Conservation (phyloP, 768 basidiomycete species). For the Gloeostereum incarnatum region DNA sequence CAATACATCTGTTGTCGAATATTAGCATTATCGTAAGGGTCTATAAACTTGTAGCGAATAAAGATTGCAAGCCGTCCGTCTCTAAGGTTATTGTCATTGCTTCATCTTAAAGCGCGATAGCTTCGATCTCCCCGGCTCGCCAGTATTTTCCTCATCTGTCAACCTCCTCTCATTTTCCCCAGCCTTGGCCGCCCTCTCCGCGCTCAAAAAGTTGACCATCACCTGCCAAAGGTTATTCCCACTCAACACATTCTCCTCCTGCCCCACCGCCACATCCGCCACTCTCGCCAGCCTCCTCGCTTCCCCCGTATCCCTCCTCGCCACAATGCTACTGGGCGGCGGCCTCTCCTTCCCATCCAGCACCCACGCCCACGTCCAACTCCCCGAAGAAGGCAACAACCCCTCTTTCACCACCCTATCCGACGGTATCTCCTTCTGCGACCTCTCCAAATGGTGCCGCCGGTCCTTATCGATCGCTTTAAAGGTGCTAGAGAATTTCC, state of each 20-base stretch:
- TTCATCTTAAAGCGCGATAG: constrained; percentile 1
- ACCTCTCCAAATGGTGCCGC: constrained; percentile 51
- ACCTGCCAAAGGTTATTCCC: constrained; percentile 68
- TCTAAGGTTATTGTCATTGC: not conserved
- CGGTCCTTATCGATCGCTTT: constrained; percentile 59
- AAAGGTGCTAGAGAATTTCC: constrained; percentile 51
- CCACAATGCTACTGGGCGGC: constrained; percentile 86
- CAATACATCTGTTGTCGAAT: too few species aligned
- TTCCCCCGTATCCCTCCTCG: constrained; percentile 80
- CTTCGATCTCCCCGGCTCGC: constrained; percentile 6
- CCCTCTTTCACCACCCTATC: constrained; percentile 38
- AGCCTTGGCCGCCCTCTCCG: constrained; percentile 9
- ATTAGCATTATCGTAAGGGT: too few species aligned
- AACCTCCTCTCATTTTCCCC: constrained; percentile 1
- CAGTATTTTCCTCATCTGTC: not conserved
- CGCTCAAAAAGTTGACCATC: constrained; percentile 51
- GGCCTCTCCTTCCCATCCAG: constrained; percentile 73
- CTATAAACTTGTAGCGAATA: too few species aligned
- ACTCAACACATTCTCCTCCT: constrained; percentile 42
- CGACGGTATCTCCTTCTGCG: constrained; percentile 50
- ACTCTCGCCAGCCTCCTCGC: constrained; percentile 63
- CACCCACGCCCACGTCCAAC: constrained; percentile 87
- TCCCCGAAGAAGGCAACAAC: constrained; percentile 33
- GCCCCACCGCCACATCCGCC: constrained; percentile 58
- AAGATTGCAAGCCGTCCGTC: not conserved